phyloP scores from a whole-genome alignment of 2,329 filamentous ascomycete species.

The Penicillium sp. region DNA sequence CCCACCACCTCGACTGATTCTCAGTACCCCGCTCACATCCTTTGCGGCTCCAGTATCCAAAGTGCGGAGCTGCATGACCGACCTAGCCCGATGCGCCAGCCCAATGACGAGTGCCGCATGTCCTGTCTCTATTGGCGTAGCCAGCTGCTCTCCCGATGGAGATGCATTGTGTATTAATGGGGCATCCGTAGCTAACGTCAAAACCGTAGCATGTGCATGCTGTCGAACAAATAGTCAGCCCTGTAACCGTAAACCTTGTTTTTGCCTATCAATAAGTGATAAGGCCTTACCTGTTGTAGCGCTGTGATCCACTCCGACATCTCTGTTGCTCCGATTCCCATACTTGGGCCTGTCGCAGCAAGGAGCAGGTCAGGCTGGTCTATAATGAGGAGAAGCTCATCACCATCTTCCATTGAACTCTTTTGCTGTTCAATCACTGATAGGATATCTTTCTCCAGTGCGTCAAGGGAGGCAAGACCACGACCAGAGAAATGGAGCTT shows the following conservation, averaged over 20 bases:
- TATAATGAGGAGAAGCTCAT: conserved; percentile 58
- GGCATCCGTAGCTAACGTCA: conserved; percentile 70
- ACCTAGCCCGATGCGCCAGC: conserved; percentile 72
- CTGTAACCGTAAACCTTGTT: background rate
- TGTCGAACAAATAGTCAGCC: conserved; percentile 32
- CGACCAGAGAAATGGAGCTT: conserved; percentile 33
- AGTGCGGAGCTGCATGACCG: conserved; percentile 69
- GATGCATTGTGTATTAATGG: conserved; percentile 61
- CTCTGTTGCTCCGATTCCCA: conserved; percentile 43
- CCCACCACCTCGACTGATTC: conserved; percentile 64
- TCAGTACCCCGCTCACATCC: conserved; percentile 85
- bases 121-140: conserved; percentile 67
- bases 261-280: background rate
- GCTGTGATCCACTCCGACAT: conserved; percentile 59
- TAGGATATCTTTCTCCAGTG: conserved; percentile 37
- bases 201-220: conserved; percentile 64
- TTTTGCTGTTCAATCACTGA: conserved; percentile 35
- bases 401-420: conserved; percentile 24
- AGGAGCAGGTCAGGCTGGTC: conserved; percentile 67
- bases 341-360: conserved; percentile 55
- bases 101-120: conserved; percentile 70
- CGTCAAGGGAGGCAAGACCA: conserved; percentile 33
- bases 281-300: conserved; percentile 61
- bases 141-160: conserved; percentile 43
- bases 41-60: conserved; percentile 85